Base-by-base conservation (phyloP, 192 early-diverging fungal species). In the Coemansia sp. region DNA sequence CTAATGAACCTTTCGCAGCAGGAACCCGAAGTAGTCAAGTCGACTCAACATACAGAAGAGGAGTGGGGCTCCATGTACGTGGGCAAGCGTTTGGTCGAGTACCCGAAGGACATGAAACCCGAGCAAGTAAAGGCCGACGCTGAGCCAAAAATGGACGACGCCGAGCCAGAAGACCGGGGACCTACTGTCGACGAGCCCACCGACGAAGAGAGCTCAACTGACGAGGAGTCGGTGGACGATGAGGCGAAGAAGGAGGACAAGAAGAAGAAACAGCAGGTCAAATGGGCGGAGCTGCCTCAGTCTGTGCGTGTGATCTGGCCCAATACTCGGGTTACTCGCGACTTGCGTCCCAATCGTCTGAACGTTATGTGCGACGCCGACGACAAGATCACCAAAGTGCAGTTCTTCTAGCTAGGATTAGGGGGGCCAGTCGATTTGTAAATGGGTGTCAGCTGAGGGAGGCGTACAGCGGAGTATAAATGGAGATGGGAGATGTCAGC, bases 231-330 rank as follows among this genome's bases (percentile, higher is more conserved):
- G 52, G 40, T n/a, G 27, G 31, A 50, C 10, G 43, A 71, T 16
- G 18, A 62, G 39, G n/a, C 65, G 12, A 7, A 53, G 6, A 52
- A 43, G 10, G 43, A 46, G 29, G 40, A 53, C 5, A 52, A 50
- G 63, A 20, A 50, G 5, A 53, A 71, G 62, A 38, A 71, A 16
- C 49, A 44, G 62, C 24, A 38, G 52, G 39, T 83, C 43, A 47
- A 65, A n/a, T 50, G 66, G 34, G 77, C 75, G 33, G 40, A 52
- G 31, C 75, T 83, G 5, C 80, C 80, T 8, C 43, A 60, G 29
- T 62, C 66, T 2, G 46, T 74, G 69, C 80, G 80, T 8, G 47
- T 70, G 2, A 74, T 83, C 38, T 63, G 64, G 66, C 75, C 75
- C 1, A 66, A 66, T 1, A 69, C 55, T 7, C 75, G 68, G 7